Base-by-base conservation (phyloP, 768 basidiomycete genomes). In the Hysterangium stoloniferum region DNA sequence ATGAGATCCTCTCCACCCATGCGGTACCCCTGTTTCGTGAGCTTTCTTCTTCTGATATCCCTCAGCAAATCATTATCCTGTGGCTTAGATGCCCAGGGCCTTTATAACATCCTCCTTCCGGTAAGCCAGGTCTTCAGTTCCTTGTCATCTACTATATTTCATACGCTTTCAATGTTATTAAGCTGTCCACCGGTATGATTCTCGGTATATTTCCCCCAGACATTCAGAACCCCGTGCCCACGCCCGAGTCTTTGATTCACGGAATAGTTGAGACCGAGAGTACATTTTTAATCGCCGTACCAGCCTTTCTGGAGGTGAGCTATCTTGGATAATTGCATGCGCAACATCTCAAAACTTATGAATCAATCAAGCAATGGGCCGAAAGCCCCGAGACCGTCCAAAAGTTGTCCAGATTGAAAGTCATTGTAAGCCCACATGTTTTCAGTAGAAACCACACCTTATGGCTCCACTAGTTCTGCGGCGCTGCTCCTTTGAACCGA, bases 11-110 rank as follows among this genome's bases (percentile, higher is more conserved):
- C 36, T 58, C 61, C 1, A 53, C 59, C 28, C 64, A 66, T 38
- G 57, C 56, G 27, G 57, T 66, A 54, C 66, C 65, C 2, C 58
- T 65, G 49, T 68, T 63, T 45, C 65, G 66, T 38, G 63, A 60
- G 20, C 57, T 65, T 9, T 9, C 9, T 9, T 9, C 12, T 42
- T 24, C 12, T 9, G 20, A 20, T n/a, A n/a, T n/a, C n/a, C n/a
- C 22, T 42, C 15, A n/a, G 12, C 22, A 42, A 46, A 9, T 31
- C 29, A 48, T 32, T 17, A 38, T 37, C 32, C 12, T 11, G 43
- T 3, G 24, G 25, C 13, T 20, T 19, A 25, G 33, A 44, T 28
- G 31, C 35, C 25, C 46, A 20, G 60, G 66, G 66, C 4, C 22
- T 66, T 8, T 34, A 61, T 19, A 57, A 64, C 32, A 56, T 65